Conservation (phyloP, 1,284 basidiomycete genomes). For the Marasmius tenuissimus region DNA sequence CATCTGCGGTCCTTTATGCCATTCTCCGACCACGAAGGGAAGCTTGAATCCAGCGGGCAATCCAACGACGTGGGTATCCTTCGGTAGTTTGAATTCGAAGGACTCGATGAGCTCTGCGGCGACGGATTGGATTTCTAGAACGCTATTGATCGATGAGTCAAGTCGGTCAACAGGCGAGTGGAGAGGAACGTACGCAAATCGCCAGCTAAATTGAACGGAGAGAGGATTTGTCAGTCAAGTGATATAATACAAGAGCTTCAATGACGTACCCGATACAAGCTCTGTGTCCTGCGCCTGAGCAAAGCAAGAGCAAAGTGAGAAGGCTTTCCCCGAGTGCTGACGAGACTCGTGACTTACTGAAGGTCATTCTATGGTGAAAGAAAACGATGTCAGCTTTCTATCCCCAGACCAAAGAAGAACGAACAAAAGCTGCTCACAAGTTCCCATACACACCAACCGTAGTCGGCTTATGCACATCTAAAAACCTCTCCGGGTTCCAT, state of each 20-base stretch:
- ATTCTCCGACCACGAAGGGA: slow-evolving; percentile 21
- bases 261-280: slow-evolving; percentile 22
- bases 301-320: background rate
- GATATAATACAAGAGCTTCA: background rate
- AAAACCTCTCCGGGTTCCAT: slow-evolving; percentile 24
- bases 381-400: background rate
- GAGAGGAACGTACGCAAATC: slow-evolving; percentile 20
- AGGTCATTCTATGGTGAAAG: background rate
- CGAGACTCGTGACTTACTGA: background rate
- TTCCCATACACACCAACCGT: slow-evolving; percentile 22
- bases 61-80: slow-evolving; percentile 19
- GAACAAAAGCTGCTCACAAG: too few species aligned
- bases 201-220: slow-evolving; percentile 10
- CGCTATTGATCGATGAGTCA: slow-evolving; percentile 14
- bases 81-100: slow-evolving; percentile 22
- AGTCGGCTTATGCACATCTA: slow-evolving; percentile 13
- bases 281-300: slow-evolving; percentile 19
- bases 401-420: slow-evolving; percentile 16
- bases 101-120: slow-evolving; percentile 21
- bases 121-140: slow-evolving; percentile 25
- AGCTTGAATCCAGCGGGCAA: slow-evolving; percentile 20
- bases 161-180: too few species aligned
- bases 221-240: background rate
- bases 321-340: background rate
- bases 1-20: slow-evolving; percentile 18